Evolutionary conservation across 371 early-diverging fungal species (phyloP), one percentile per base, ranked within the genome.

Genomic region (Mortierella sp.): DNA sequence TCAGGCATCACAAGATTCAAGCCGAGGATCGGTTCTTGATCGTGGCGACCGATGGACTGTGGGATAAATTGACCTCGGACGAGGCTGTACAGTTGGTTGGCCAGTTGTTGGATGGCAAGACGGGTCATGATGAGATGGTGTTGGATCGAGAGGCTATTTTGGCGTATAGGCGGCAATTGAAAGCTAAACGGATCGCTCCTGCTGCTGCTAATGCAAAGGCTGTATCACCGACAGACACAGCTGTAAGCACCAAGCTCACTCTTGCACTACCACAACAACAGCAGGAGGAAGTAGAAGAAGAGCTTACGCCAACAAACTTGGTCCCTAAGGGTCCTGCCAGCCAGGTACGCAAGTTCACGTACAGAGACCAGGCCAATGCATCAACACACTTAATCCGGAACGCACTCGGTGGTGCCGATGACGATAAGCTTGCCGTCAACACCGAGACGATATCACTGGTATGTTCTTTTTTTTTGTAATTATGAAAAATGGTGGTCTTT

Each of bases 401-500:
- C 73, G 96, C 98, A 0, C 82, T 97, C 38, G 94, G 94, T 13
- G 91, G 91, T 3, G 88, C 90, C 13, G 88, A 89, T 72, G 87
- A 88, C 38, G 81, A 88, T 44, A 80, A 75, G 38, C 54, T 84
- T 45, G 80, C 84, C 11, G 99, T 54, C 81, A 91, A 24, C 96
- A 93, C 82, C 91, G 98, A 24, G 99, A 99, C 83, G 99, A 99
- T 84, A 96, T 99, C 42, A 98, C 98, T 0, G 96, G 97, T 58
- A 94, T 91, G 42, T 3, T 38, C 54, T 5, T 44, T 38, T 42
- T 52, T 21, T 44, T 14, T 13, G 14, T 45, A 45, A 60, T 28
- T 45, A 26, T 28, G 8, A 71, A 42, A 0, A 13, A 16, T 6
- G 34, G 31, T 6, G 28, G 8, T n/a, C 28, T 13, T 44, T 50